phyloP scores from a whole-genome alignment of 164 flowering plant genomes.

The Umbellularia californica region DNA sequence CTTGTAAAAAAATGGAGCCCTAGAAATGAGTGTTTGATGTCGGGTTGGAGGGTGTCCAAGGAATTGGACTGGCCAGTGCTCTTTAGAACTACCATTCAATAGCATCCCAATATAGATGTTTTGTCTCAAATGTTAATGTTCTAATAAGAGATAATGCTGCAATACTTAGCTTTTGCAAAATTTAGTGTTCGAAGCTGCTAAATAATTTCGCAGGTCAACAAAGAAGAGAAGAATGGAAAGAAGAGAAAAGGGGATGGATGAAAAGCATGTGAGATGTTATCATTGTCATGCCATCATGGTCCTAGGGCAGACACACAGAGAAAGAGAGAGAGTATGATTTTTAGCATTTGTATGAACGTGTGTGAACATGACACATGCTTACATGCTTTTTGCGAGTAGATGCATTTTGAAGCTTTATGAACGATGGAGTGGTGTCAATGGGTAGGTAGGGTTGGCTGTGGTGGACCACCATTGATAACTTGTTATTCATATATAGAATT shows the following conservation, averaged over 20 bases:
- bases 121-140: not conserved
- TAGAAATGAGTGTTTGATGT: not conserved
- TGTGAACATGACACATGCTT: not conserved
- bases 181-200: not conserved
- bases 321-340: not conserved
- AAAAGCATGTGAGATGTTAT: not conserved
- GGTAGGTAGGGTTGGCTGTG: no score
- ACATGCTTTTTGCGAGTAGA: no score
- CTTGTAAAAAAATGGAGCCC: not conserved
- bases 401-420: no score
- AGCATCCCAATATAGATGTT: not conserved
- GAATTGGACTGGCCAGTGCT: not conserved
- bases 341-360: not conserved
- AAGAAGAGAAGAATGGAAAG: not conserved
- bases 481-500: no score
- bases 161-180: no score
- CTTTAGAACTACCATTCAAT: not conserved
- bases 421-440: no score
- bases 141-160: not conserved
- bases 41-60: not conserved
- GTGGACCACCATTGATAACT: no score
- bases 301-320: no score
- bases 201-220: not conserved
- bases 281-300: not conserved
- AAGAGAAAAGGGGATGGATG: not conserved